Evolutionary conservation across 768 basidiomycete genomes (phyloP).

Genomic region (Rickenella mellea): DNA sequence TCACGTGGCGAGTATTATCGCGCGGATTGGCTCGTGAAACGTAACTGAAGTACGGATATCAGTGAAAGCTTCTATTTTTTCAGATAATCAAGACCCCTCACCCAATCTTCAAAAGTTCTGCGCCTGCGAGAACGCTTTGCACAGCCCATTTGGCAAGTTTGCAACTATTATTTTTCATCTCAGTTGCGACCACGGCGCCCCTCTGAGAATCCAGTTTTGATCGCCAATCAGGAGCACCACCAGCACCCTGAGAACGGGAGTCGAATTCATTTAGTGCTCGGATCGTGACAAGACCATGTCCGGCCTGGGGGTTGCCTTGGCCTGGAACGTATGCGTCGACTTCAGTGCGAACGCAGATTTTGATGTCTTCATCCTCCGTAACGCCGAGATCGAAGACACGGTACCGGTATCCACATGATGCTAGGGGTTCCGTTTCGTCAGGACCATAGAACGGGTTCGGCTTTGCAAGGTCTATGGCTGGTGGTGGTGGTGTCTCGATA

Average conservation of each 20-base stretch:
- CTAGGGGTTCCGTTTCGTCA: conserved; percentile 90
- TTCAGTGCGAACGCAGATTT: conserved; percentile 90
- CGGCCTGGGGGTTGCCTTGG: conserved; percentile 52
- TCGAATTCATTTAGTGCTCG: conserved; percentile 98
- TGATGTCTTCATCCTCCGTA: conserved; percentile 83
- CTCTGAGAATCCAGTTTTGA: conserved; percentile 93
- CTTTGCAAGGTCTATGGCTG: conserved; percentile 65
- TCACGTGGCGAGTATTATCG: conserved; percentile 92
- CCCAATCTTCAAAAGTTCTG: conserved; percentile 97
- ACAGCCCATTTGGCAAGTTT: conserved; percentile 98
- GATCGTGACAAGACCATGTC: conserved; percentile 79
- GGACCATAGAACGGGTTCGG: conserved; percentile 94
- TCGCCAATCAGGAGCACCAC: conserved; percentile 97
- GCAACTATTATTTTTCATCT: conserved; percentile 99
- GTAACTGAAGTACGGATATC: conserved; percentile 45
- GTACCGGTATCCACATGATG: conserved; percentile 95
- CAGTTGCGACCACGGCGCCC: conserved; percentile 95
- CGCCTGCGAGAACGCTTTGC: conserved; percentile 89
- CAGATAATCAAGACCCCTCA: conserved; percentile 29
- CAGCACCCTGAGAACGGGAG: conserved; percentile 78
- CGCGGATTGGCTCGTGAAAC: conserved; percentile 91
- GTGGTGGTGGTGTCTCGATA: conserved; percentile 52
- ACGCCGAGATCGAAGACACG: conserved; percentile 89
- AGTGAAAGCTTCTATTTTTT: conserved; percentile 1
- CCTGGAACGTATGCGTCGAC: conserved; percentile 79